Percentiles rank a stretch among this genome's conserved stretches.
These are phyloP conservation scores for Irpex rosettiformis DNA, from an alignment of 1,284 basidiomycete genomes.

Conservation along the genomic window DNA sequence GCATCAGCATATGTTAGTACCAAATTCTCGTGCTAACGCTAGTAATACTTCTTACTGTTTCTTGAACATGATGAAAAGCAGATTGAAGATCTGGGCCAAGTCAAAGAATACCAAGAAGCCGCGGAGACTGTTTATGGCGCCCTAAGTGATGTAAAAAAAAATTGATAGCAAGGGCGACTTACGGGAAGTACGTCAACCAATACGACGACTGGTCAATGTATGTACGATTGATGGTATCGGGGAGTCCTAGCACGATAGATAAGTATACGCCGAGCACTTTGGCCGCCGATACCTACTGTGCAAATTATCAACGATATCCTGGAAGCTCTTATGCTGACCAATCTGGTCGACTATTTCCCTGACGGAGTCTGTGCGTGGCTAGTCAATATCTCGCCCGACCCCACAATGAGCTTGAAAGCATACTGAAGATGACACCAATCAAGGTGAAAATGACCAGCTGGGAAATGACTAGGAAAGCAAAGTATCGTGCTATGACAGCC, in stretches of 20 bases:
- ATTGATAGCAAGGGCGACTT: constrained; percentile 27
- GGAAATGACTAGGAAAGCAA: constrained; percentile 86
- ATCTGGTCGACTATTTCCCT: constrained; percentile 67
- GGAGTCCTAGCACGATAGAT: constrained; percentile 46
- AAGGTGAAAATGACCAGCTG: constrained; percentile 91
- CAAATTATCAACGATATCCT: constrained; percentile 64
- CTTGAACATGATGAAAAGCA: constrained; percentile 84
- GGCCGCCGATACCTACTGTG: constrained; percentile 43
- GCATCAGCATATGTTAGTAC: constrained; percentile 1
- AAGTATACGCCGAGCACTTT: constrained; percentile 7
- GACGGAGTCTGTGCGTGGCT: constrained; percentile 48
- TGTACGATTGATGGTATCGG: constrained; percentile 69
- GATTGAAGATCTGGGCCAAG: constrained; percentile 91
- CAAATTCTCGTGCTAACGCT: background rate
- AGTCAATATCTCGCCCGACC: constrained; percentile 3
- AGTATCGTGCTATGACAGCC: constrained; percentile 87
- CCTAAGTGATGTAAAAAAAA: constrained; percentile 1
- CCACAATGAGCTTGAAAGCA: constrained; percentile 24
- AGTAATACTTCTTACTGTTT: constrained; percentile 45
- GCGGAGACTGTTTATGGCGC: too few species aligned
- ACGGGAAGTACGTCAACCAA: constrained; percentile 96
- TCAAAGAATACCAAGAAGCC: constrained; percentile 95
- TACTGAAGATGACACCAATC: constrained; percentile 84
- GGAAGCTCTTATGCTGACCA: constrained; percentile 62
- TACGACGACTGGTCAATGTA: constrained; percentile 85